phyloP scores from a whole-genome alignment of 345 rosid genomes.

The Firmiana major region DNA sequence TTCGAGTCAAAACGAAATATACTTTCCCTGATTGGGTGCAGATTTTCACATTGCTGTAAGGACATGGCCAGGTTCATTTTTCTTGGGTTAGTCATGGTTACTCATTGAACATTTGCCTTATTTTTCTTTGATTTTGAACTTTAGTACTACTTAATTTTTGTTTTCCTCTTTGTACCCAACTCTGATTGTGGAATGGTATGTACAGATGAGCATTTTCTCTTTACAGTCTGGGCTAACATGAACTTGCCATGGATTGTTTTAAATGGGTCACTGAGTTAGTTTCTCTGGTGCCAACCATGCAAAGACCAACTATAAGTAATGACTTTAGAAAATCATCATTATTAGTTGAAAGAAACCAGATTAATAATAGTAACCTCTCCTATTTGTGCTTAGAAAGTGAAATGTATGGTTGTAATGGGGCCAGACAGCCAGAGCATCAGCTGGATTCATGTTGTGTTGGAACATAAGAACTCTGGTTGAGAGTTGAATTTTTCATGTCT shows the following conservation, averaged over 20 bases:
- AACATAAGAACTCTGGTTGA: background rate
- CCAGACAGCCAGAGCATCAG: background rate
- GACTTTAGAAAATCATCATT: background rate
- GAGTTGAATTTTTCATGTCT: background rate
- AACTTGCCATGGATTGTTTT: background rate
- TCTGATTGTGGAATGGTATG: background rate
- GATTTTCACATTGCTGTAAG: background rate
- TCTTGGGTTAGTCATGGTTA: background rate
- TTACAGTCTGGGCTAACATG: conserved; percentile 10
- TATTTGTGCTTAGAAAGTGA: background rate
- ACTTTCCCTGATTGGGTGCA: too few species aligned
- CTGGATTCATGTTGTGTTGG: background rate
- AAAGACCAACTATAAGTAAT: background rate
- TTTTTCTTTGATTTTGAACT: background rate
- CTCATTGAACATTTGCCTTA: background rate
- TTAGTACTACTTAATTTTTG: background rate
- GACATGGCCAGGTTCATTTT: background rate
- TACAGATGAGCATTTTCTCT: background rate
- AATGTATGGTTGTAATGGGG: too few species aligned
- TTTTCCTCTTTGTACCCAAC: background rate
- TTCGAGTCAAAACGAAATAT: too few species aligned
- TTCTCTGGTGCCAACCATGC: background rate
- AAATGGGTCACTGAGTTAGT: background rate
- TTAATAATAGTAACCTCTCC: background rate
- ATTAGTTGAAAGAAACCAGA: background rate